Evolutionary conservation across 2,329 filamentous ascomycete species (phyloP).

Genomic region (Arthrinium puccinioides): DNA sequence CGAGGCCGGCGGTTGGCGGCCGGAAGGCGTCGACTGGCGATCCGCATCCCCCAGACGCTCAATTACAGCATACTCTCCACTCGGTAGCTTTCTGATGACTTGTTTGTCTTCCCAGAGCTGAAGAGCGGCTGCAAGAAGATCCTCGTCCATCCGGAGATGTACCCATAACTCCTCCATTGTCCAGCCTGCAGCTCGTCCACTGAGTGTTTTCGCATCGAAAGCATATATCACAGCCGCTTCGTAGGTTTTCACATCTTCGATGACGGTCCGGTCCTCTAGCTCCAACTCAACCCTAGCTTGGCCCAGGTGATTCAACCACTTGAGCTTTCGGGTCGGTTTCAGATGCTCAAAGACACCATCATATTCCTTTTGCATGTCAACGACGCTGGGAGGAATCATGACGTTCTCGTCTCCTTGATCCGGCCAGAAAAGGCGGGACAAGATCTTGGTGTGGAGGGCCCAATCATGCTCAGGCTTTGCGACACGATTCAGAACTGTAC

Average conservation of each 20-base stretch:
- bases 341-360: conserved; percentile 68
- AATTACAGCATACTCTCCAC: conserved; percentile 58
- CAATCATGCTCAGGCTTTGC: conserved; percentile 20
- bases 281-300: conserved; percentile 75
- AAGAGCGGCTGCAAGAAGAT: conserved; percentile 60
- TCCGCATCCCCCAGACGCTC: conserved; percentile 48
- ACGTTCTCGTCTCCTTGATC: conserved; percentile 66
- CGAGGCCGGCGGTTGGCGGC: conserved; percentile 10
- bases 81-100: conserved; percentile 51
- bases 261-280: conserved; percentile 69
- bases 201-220: conserved; percentile 40
- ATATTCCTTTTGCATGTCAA: conserved; percentile 60
- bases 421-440: conserved; percentile 93
- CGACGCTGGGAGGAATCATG: conserved; percentile 51
- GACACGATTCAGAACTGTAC: conserved; percentile 22
- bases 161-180: conserved; percentile 43
- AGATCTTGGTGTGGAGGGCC: conserved; percentile 69
- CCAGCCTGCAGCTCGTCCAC: conserved; percentile 27
- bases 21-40: conserved; percentile 14
- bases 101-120: conserved; percentile 64
- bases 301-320: conserved; percentile 79
- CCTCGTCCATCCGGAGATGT: conserved; percentile 64
- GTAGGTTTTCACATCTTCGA: conserved; percentile 70
- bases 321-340: conserved; percentile 78
- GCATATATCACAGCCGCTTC: conserved; percentile 83